These are phyloP conservation scores for Pseudohalonectria lignicola DNA, from an alignment of 2,329 filamentous ascomycete species.

Conservation along the genomic window DNA sequence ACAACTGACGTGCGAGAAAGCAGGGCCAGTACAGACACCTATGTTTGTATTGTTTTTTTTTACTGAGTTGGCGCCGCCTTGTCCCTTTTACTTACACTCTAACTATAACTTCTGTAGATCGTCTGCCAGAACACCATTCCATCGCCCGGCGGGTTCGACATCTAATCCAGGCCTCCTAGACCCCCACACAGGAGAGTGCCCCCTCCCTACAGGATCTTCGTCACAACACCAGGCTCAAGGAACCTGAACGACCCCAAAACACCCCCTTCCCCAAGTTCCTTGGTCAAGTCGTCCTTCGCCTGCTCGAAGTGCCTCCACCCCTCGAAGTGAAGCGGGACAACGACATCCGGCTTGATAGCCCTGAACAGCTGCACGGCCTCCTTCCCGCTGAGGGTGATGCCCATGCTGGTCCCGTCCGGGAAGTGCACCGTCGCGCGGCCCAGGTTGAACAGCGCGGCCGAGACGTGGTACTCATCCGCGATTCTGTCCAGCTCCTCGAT, in stretches of 20 bases:
- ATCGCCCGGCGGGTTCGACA: too few relatives aligned
- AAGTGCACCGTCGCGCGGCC: conserved; percentile 20
- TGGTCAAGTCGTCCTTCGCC: conserved; percentile 15
- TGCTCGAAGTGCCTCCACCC: conserved; percentile 32
- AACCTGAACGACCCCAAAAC: conserved; percentile 2
- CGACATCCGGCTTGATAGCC: conserved; percentile 24
- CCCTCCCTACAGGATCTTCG: not conserved
- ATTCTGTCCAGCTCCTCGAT: conserved; percentile 25
- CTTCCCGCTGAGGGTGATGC: not conserved
- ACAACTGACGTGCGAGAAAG: too few relatives aligned
- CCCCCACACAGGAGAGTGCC: too few relatives aligned
- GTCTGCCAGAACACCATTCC: too few relatives aligned
- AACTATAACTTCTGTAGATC: too few relatives aligned
- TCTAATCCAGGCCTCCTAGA: too few relatives aligned
- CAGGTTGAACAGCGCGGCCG: conserved; percentile 27
- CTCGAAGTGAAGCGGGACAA: conserved; percentile 37
- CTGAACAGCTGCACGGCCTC: conserved; percentile 19
- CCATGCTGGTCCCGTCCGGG: conserved; percentile 14
- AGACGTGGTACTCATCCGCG: conserved; percentile 21
- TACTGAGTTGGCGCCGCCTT: too few relatives aligned
- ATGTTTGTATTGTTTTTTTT: too few relatives aligned
- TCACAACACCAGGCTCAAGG: not conserved
- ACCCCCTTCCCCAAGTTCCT: conserved; percentile 18
- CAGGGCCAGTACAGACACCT: too few relatives aligned
- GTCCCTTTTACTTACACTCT: too few relatives aligned